Conservation (phyloP, 1,284 basidiomycete species). For the Abortiporus biennis region DNA sequence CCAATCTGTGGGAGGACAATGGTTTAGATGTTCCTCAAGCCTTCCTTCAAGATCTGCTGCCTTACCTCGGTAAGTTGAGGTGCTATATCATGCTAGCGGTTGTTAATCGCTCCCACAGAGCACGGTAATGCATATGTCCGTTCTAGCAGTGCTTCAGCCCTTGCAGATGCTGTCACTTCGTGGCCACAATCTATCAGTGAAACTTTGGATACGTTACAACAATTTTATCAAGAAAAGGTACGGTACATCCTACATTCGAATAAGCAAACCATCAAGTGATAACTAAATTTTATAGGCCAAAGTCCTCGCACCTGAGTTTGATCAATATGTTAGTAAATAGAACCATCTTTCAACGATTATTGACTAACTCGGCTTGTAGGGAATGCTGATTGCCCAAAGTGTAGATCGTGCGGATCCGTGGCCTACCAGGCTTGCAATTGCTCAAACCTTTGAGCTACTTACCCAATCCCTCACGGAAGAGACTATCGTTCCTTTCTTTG, state of each 20-base stretch:
- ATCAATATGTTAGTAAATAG: constrained; percentile 59
- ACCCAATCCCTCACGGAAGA: constrained; percentile 63
- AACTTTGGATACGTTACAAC: constrained; percentile 13
- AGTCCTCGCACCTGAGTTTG: constrained; percentile 84
- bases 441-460: constrained; percentile 64
- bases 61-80: constrained; percentile 58
- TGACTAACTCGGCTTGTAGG: constrained; percentile 38
- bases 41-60: constrained; percentile 61
- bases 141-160: constrained; percentile 62
- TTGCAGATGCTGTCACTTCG: constrained; percentile 74
- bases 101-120: constrained; percentile 33
- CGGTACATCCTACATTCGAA: too few relatives aligned
- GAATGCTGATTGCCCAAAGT: constrained; percentile 90
- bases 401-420: constrained; percentile 93
- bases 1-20: constrained; percentile 93
- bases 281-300: constrained; percentile 64
- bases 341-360: not conserved
- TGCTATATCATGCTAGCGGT: constrained; percentile 3
- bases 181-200: constrained; percentile 63
- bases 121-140: constrained; percentile 85
- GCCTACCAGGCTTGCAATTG: constrained; percentile 78
- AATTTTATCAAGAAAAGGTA: constrained; percentile 3
- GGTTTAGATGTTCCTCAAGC: constrained; percentile 83
- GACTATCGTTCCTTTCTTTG: constrained; percentile 78
- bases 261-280: too few relatives aligned